Conservation (phyloP, 768 basidiomycete species). For the Clavulina sp. region DNA sequence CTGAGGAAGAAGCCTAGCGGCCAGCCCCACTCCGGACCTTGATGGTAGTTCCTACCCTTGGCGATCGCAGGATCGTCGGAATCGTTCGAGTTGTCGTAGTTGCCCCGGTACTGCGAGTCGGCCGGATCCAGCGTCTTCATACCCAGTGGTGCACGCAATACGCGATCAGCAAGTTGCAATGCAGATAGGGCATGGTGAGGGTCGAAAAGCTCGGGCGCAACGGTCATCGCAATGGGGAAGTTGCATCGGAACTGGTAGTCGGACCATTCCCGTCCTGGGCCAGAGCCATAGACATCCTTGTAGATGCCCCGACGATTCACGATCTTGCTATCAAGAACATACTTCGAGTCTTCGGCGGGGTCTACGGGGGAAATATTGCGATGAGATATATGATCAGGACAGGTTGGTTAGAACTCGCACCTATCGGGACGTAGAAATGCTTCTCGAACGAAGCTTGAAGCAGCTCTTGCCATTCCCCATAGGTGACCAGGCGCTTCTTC, state of each 20-base stretch:
- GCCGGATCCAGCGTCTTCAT: constrained; percentile 89
- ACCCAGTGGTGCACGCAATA: constrained; percentile 74
- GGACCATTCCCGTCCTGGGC: constrained; percentile 76
- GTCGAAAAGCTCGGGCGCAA: constrained; percentile 90
- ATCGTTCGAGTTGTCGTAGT: constrained; percentile 91
- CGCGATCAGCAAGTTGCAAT: constrained; percentile 59
- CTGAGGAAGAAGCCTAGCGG: constrained; percentile 89
- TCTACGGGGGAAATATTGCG: constrained; percentile 27
- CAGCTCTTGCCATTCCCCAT: constrained; percentile 76
- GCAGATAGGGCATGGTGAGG: constrained; percentile 62
- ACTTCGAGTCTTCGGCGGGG: constrained; percentile 47
- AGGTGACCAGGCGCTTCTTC: constrained; percentile 51
- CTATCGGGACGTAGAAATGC: constrained; percentile 73
- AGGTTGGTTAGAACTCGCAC: constrained; percentile 25
- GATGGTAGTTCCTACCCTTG: constrained; percentile 90
- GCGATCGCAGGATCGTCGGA: constrained; percentile 66
- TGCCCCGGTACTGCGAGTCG: constrained; percentile 78
- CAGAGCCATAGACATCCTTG: constrained; percentile 94
- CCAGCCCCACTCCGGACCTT: constrained; percentile 95
- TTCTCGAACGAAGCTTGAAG: constrained; percentile 79
- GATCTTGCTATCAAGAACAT: constrained; percentile 48
- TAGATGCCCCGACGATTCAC: constrained; percentile 90
- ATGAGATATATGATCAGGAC: not conserved
- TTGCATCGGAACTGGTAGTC: constrained; percentile 93
- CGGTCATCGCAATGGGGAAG: constrained; percentile 91